Percentiles rank a stretch among this genome's conserved stretches.
Conservation (phyloP, 2,329 filamentous ascomycete genomes). For the Juglanconis sp. region DNA sequence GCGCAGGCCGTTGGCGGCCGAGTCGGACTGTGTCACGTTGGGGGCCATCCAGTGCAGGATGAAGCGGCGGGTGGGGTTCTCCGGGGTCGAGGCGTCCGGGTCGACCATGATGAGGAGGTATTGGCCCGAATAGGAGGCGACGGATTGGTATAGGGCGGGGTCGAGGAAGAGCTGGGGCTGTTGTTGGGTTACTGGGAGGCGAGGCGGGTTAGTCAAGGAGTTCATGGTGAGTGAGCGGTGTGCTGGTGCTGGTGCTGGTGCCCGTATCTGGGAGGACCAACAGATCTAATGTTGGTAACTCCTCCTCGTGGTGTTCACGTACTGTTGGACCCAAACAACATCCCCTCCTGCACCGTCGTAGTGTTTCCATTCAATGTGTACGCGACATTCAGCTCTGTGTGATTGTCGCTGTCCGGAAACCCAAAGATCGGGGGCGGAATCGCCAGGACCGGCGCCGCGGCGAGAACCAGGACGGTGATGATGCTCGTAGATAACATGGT, state of each 20-base stretch:
- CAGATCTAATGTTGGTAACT: too few relatives aligned
- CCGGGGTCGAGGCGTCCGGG: constrained; percentile 12
- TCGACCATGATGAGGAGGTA: constrained; percentile 13
- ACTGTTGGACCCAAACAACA: constrained; percentile 5
- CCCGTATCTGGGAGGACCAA: too few relatives aligned
- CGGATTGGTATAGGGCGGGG: neutral
- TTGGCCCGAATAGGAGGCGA: constrained; percentile 3
- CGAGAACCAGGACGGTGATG: neutral
- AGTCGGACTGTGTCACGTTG: neutral
- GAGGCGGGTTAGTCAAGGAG: neutral
- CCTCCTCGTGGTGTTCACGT: neutral
- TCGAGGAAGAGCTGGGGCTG: constrained; percentile 9
- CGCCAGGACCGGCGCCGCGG: constrained; percentile 10
- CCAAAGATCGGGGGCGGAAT: constrained; percentile 14
- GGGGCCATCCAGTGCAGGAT: constrained; percentile 17
- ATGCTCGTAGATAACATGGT: constrained; percentile 2
- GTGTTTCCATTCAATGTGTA: constrained; percentile 9
- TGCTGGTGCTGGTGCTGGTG: too few relatives aligned
- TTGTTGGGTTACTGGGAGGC: constrained; percentile 3
- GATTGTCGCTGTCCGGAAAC: constrained; percentile 5
- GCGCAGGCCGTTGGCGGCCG: neutral
- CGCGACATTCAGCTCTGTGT: constrained; percentile 8
- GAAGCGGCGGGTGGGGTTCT: constrained; percentile 5
- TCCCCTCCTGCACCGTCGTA: constrained; percentile 1
- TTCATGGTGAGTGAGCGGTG: too few relatives aligned